Base-by-base conservation (phyloP, 2,329 filamentous ascomycete species). In the Cladosporium sp. region DNA sequence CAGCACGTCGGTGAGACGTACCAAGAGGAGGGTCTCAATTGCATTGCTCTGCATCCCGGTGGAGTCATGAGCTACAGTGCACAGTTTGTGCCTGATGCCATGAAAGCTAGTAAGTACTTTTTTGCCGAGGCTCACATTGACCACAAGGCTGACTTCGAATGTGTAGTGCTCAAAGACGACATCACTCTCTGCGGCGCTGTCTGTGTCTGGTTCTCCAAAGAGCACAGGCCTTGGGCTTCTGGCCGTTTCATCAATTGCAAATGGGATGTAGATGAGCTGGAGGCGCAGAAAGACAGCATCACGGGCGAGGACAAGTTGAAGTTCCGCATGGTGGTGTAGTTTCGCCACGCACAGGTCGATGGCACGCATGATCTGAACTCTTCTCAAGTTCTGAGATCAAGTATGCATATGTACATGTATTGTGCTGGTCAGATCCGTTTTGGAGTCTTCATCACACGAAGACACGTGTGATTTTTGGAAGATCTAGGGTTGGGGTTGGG, bases 1-100 rank as follows among this genome's bases (percentile, higher is more conserved):
- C 64, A 69, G 64, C 59, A 65, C 36, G 65, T 67, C n/a, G 58
- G 64, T 7, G 57, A 60, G 32, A 64, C 63, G 11, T 65, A 51
- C 26, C 65, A 61, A 21, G 58, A 57, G 18, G 65, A 66, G 10
- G 66, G 66, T 0, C 53, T 69, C 2, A 54, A 56, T 14, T 66
- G 66, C 8, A 66, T 65, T 53, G 67, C 67, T 18, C 32, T 67
- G 25, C 67, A 69, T 64, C 67, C 67, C 1, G 67, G 67, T 16
- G 66, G 64, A 6, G 67, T 67, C 3, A 21, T 65, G 48, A 69
- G 54, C 32, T 58, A 63, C 7, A 51, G 54, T 21, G 54, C 58
- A 14, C 49, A 59, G 28, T 63, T 59, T 43, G 46, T 30, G 43
- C 60, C 57, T 3, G 53, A 49, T 14, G 43, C 46, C 30, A 58